Evolutionary conservation across 345 rosid genomes (phyloP).

Genomic region (Salix udensis): DNA sequence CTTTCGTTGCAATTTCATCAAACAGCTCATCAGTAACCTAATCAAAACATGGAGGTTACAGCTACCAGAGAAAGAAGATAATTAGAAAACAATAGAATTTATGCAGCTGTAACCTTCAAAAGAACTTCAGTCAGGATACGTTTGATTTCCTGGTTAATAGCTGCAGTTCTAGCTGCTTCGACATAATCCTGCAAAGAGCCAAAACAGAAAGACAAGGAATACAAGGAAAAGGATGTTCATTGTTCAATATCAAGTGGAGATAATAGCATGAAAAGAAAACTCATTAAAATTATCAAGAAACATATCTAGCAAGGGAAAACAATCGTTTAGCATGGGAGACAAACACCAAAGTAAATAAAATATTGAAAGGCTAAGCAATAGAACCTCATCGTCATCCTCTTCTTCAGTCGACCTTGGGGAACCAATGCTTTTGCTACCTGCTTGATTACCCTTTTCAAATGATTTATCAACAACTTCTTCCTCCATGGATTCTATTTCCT

Average conservation of each 20-base stretch:
- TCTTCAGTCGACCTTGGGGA: conserved; percentile 73
- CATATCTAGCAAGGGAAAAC: not conserved
- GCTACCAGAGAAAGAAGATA: conserved; percentile 4
- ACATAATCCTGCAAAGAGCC: conserved; percentile 61
- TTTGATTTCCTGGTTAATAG: conserved; percentile 88
- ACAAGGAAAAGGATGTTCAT: not conserved
- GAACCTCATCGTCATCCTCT: conserved; percentile 86
- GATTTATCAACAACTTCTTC: conserved; percentile 57
- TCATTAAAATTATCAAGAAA: not conserved
- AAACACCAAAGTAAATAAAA: not conserved
- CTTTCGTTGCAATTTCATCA: conserved; percentile 92
- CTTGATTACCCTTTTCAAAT: conserved; percentile 45
- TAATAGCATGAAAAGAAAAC: not conserved
- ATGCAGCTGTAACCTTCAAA: conserved; percentile 54
- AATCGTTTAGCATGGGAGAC: not conserved
- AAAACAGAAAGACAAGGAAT: not conserved
- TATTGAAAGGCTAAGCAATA: conserved; percentile 14
- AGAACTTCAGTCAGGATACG: conserved; percentile 93
- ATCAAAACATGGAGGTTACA: conserved; percentile 25
- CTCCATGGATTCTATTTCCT: conserved; percentile 51
- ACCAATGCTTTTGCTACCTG: conserved; percentile 63
- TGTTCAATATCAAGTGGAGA: conserved; percentile 1
- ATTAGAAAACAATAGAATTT: conserved; percentile 20
- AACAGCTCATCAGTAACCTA: conserved; percentile 95
- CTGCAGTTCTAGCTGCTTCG: conserved; percentile 64